Conservation (phyloP, 345 rosid genomes). For the Citropsis articulata region DNA sequence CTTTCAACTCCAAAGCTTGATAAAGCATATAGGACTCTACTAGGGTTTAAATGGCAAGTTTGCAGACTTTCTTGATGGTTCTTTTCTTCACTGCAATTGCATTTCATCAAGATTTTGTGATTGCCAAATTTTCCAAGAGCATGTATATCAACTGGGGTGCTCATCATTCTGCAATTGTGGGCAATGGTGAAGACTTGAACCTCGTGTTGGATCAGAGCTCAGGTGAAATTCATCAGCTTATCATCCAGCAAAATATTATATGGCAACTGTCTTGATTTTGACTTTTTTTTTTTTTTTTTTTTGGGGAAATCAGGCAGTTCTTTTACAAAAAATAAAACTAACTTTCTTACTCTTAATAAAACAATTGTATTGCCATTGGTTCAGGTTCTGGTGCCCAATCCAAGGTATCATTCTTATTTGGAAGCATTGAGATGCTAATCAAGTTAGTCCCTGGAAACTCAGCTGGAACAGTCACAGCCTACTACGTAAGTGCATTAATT, state of each 20-base stretch:
- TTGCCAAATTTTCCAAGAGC: constrained; percentile 50
- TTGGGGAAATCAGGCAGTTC: neutral
- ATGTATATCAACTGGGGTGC: constrained; percentile 63
- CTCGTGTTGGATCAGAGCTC: constrained; percentile 61
- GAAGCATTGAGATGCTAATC: constrained; percentile 77
- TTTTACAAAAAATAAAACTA: neutral
- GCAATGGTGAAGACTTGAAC: constrained; percentile 40
- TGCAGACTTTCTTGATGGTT: constrained; percentile 20
- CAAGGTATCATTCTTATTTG: constrained; percentile 58
- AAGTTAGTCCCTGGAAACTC: constrained; percentile 82
- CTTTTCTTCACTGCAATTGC: constrained; percentile 30
- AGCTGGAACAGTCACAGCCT: constrained; percentile 78
- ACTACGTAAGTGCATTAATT: constrained; percentile 41
- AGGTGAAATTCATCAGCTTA: constrained; percentile 27
- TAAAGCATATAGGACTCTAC: neutral
- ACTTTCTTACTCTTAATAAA: neutral
- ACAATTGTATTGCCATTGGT: neutral
- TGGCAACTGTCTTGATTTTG: neutral
- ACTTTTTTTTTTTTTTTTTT: neutral
- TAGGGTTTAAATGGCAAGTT: constrained; percentile 37
- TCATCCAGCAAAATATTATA: neutral
- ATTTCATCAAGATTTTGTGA: constrained; percentile 34
- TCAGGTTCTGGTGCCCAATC: constrained; percentile 61
- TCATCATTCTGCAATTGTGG: constrained; percentile 31
- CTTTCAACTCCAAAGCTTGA: constrained; percentile 7